phyloP scores from a whole-genome alignment of 331 rosid genomes.

The Quercus lobata region DNA sequence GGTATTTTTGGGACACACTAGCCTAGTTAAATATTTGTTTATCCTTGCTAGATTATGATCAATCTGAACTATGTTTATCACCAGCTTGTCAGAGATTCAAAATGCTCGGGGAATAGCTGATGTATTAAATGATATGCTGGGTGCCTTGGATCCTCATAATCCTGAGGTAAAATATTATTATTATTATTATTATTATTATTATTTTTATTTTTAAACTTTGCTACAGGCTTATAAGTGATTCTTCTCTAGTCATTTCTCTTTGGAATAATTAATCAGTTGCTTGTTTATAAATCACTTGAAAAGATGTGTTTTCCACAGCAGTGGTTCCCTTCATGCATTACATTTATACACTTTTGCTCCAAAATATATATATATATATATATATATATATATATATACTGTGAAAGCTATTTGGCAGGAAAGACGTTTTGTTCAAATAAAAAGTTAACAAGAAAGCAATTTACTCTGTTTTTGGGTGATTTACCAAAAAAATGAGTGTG shows the following conservation, averaged over 20 bases:
- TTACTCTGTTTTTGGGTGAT: not conserved
- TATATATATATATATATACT: not conserved
- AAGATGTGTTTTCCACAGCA: not conserved
- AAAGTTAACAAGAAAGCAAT: not conserved
- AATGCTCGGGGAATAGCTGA: constrained; percentile 74
- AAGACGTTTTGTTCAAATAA: not conserved
- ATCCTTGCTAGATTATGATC: constrained; percentile 9
- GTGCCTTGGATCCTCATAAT: constrained; percentile 74
- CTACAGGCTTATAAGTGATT: not conserved
- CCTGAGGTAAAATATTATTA: constrained; percentile 47
- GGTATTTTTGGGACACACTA: not conserved
- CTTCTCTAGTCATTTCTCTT: constrained; percentile 2
- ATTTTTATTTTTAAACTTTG: not conserved
- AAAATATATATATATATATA: no score
- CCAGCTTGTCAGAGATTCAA: constrained; percentile 77
- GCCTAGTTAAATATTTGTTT: not conserved
- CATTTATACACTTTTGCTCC: not conserved
- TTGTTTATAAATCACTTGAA: not conserved
- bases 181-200: not conserved
- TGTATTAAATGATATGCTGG: constrained; percentile 83
- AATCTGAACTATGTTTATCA: constrained; percentile 12
- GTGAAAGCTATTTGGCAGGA: not conserved
- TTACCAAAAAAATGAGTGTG: no score
- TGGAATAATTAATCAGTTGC: constrained; percentile 10
- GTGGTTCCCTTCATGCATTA: not conserved